Evolutionary conservation across 2,329 filamentous ascomycete genomes (phyloP).

Genomic region (Salinomyces thailandicus): DNA sequence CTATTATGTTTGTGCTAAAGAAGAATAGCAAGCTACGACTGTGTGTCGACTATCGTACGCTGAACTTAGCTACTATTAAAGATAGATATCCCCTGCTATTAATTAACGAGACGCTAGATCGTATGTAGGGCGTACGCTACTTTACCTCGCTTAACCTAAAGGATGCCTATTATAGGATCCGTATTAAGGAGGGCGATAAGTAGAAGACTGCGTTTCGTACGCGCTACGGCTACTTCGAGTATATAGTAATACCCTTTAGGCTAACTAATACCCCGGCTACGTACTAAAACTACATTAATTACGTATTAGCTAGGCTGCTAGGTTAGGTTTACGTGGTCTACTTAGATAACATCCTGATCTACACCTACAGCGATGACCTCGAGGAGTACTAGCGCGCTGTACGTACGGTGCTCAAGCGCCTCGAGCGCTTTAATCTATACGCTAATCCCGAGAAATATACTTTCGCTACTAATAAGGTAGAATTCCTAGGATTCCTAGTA

Average conservation of each 20-base stretch:
- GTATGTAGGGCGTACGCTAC: slow-evolving; percentile 8
- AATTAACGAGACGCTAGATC: slow-evolving; percentile 15
- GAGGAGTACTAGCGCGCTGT: slow-evolving; percentile 19
- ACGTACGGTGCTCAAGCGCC: slow-evolving; percentile 15
- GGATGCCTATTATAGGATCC: slow-evolving; percentile 16
- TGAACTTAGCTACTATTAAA: slow-evolving; percentile 22
- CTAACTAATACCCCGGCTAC: slow-evolving; percentile 14
- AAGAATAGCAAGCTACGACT: slow-evolving; percentile 12
- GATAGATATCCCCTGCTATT: slow-evolving; percentile 17
- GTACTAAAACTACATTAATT: slow-evolving; percentile 22
- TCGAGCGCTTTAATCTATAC: slow-evolving; percentile 11
- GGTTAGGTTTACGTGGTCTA: slow-evolving; percentile 15
- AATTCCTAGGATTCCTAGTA: slow-evolving; percentile 26
- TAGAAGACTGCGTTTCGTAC: slow-evolving; percentile 16
- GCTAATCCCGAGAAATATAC: slow-evolving; percentile 18
- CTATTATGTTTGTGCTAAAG: slow-evolving; percentile 18
- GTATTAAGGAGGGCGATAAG: slow-evolving; percentile 17
- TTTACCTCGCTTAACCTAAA: slow-evolving; percentile 19
- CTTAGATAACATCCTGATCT: slow-evolving; percentile 20
- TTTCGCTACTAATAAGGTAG: slow-evolving; percentile 19
- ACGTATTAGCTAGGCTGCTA: slow-evolving; percentile 15
- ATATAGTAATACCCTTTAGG: slow-evolving; percentile 17
- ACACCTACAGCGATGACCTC: slow-evolving; percentile 19
- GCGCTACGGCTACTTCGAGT: slow-evolving; percentile 16
- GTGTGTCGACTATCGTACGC: slow-evolving; percentile 16